Conservation (phyloP, 768 basidiomycete genomes). For the Solioccasus polychromus region DNA sequence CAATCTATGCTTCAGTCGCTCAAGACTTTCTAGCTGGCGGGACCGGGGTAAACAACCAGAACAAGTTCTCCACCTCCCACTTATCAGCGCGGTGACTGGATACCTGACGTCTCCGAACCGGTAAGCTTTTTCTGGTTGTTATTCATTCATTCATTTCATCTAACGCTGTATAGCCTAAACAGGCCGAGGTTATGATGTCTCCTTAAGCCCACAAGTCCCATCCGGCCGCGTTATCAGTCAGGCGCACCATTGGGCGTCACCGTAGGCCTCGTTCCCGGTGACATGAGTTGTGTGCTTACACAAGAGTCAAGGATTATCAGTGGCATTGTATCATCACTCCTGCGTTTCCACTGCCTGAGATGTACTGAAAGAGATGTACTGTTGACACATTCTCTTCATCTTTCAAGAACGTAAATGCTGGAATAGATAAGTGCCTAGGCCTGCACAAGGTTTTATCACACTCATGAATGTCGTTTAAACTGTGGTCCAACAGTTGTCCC, state of each 20-base stretch:
- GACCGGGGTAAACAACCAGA: slow-evolving; percentile 62
- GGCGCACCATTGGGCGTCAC: slow-evolving; percentile 34
- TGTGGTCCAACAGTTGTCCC: too few relatives aligned
- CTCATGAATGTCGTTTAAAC: too few relatives aligned
- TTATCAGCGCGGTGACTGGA: slow-evolving; percentile 62
- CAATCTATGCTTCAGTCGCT: background rate
- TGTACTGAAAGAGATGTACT: too few relatives aligned
- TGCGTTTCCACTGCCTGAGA: too few relatives aligned
- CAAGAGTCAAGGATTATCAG: too few relatives aligned
- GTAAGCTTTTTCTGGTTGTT: slow-evolving; percentile 18
- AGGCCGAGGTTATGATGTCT: slow-evolving; percentile 36
- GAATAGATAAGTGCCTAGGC: too few relatives aligned
- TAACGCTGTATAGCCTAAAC: slow-evolving; percentile 23
- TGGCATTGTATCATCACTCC: too few relatives aligned
- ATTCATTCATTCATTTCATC: slow-evolving; percentile 9
- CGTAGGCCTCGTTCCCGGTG: slow-evolving; percentile 37
- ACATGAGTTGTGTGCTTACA: too few relatives aligned
- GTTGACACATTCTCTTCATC: too few relatives aligned
- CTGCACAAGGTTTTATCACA: too few relatives aligned
- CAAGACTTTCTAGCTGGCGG: slow-evolving; percentile 57
- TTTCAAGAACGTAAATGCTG: too few relatives aligned
- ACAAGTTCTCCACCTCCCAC: slow-evolving; percentile 56
- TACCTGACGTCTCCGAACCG: slow-evolving; percentile 38
- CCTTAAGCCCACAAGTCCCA: slow-evolving; percentile 39
- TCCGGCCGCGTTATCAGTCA: slow-evolving; percentile 26